Evolutionary conservation across 139 green algal species (phyloP), one percentile per base, ranked within the genome.

Genomic region (Closterium sp.): DNA sequence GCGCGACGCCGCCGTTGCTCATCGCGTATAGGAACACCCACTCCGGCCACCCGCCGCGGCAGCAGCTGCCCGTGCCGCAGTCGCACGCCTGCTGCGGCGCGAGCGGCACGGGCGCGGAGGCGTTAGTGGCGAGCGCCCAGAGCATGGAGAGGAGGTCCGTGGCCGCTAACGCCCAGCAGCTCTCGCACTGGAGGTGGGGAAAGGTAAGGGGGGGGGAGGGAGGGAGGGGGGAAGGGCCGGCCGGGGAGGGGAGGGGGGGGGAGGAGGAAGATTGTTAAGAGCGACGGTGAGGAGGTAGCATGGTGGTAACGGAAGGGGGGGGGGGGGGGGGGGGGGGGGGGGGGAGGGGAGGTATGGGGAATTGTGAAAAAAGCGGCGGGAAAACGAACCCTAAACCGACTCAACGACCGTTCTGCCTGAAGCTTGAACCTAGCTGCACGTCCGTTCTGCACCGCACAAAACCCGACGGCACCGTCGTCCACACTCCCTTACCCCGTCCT

Each of bases 1-100:
- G 98, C 94, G 98, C 96, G 36, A 99, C 94, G 89, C 97, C 97
- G 28, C 96, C 95, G 93, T 99, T 99, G 2, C 95, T 89, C 12
- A 97, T 96, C 89, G 98, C 96, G 90, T 96, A 99, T 4, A 97
- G 85, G 89, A 98, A 99, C 1, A 97, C 98, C 90, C 96, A 97
- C 95, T 99, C 98, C 97, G 99, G 99, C 25, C 98, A 96, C 33
- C 97, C 97, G 25, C 97, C 97, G 32, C 96, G 91, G 95, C 97
- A 99, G 28, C 97, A 88, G 32, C 21, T 34, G 32, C 55, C 89
- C 21, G 16, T 31, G 36, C 84, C 89, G 89, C 89, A 92, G 89
- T 92, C 89, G 89, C 89, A 92, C 23, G 90, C 86, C 83, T 92
- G 84, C 89, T 92, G 89, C 89, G 76, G 21, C 36, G 89, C 90